Evolutionary conservation across 2,329 filamentous ascomycete species (phyloP).

Genomic region (Juglanconis oblonga): DNA sequence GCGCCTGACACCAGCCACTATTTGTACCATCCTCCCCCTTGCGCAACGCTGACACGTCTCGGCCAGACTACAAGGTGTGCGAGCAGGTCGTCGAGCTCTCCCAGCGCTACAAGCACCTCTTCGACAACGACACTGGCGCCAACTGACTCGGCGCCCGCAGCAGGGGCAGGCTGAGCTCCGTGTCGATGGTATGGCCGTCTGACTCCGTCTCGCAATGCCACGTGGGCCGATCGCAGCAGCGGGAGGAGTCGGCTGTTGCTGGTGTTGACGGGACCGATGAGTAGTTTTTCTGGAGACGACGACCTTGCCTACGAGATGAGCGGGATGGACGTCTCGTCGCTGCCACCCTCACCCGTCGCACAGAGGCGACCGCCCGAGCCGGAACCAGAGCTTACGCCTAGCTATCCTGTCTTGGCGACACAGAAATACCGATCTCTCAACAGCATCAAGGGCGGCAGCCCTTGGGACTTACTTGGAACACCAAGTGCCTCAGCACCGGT

Average conservation of each 20-base stretch:
- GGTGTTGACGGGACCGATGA: background rate
- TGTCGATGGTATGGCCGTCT: constrained; percentile 10
- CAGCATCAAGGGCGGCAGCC: background rate
- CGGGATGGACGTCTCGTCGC: constrained; percentile 6
- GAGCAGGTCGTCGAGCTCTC: constrained; percentile 82
- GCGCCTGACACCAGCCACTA: background rate
- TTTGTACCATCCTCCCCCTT: background rate
- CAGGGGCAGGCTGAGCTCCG: constrained; percentile 5
- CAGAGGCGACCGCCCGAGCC: background rate
- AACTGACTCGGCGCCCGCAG: constrained; percentile 12
- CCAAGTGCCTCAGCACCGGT: background rate
- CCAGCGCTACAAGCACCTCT: constrained; percentile 77
- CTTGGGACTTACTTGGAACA: background rate
- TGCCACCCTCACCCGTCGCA: background rate
- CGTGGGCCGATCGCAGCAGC: background rate
- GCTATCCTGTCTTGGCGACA: background rate
- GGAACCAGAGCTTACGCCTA: background rate
- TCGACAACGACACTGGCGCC: constrained; percentile 55
- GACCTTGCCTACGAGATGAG: constrained; percentile 1
- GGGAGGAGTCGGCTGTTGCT: background rate
- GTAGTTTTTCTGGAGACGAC: background rate
- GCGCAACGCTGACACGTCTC: background rate
- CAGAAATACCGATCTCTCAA: background rate
- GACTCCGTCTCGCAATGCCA: constrained; percentile 10
- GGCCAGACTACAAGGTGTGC: constrained; percentile 70